These are phyloP conservation scores for Gelatoporia subvermispora DNA, from an alignment of 768 basidiomycete genomes.

Conservation along the genomic window DNA sequence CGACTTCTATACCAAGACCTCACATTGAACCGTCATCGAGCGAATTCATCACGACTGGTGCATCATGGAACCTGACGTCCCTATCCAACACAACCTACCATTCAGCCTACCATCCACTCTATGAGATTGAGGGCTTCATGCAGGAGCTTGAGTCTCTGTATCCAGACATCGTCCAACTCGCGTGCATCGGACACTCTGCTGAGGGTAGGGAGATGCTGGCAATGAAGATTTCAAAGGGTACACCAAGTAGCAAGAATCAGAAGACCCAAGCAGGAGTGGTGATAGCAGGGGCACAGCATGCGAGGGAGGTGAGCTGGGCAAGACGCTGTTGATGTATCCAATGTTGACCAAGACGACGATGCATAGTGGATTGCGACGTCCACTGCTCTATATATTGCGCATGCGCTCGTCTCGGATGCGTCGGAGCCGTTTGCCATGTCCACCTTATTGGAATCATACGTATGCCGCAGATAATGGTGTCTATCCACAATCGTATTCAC, in stretches of 20 bases:
- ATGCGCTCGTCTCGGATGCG: constrained; percentile 54
- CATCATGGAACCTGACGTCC: constrained; percentile 20
- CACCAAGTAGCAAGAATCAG: constrained; percentile 1
- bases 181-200: constrained; percentile 49
- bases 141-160: constrained; percentile 38
- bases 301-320: constrained; percentile 66
- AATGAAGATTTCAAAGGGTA: constrained; percentile 40
- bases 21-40: not conserved
- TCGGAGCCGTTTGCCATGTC: constrained; percentile 43
- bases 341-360: not conserved
- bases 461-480: constrained; percentile 21
- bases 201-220: constrained; percentile 57
- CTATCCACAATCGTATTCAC: not conserved
- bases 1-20: constrained; percentile 10
- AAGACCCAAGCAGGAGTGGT: constrained; percentile 45
- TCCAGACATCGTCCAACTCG: constrained; percentile 43
- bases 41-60: not conserved
- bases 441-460: constrained; percentile 49
- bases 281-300: constrained; percentile 70
- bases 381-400: constrained; percentile 66
- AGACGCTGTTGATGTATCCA: not conserved
- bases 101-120: constrained; percentile 48
- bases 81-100: constrained; percentile 34
- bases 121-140: constrained; percentile 50
- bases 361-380: constrained; percentile 77